Evolutionary conservation across 2,329 filamentous ascomycete genomes (phyloP), one percentile per base, ranked within the genome.

Genomic region (Bretziella fagacearum): DNA sequence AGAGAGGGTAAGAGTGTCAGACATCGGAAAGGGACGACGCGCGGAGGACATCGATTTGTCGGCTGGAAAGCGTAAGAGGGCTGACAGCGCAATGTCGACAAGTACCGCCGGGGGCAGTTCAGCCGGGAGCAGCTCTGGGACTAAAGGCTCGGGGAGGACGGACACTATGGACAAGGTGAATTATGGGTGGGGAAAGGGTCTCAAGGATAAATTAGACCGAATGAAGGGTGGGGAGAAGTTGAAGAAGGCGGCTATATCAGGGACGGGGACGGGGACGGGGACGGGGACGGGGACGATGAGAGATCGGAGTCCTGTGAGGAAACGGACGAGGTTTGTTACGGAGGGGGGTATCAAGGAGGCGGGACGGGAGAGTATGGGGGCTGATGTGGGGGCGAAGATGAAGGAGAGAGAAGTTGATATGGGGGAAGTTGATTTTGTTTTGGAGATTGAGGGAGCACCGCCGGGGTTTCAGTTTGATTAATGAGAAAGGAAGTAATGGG

Each of bases 301-400:
- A 23, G 55, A 60, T 44, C 58, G 51, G 53, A 68, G 57, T 56
- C 74, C 73, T 0, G 69, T 75, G 26, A 68, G 73, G 54, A 80
- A 84, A 63, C 84, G 84, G 68, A 86, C 81, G 44, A 69, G 81
- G n/a, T 86, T 87, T 57, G 71, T 86, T 33, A 84, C 82, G 22
- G 76, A 77, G 35, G 83, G 79, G 58, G 82, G 82, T 0, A 86
- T 87, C 52, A 73, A 77, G 47, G 81, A 84, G 60, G 81, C 82
- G 3, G 82, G 82, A 1, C 68, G 81, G 51, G 82, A 86, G 56
- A 85, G 81, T 56, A 58, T 86, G 2, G 77, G 60, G 58, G 56
- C 56, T 64, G 27, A 54, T 32, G 26, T 6, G 5, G 17, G 25
- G 2, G 32, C 36, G 18, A 33, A 15, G 27, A 17, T 13, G 5